Evolutionary conservation across 345 rosid genomes (phyloP), one percentile per base, ranked within the genome.

Genomic region (Eucalyptus curtisii): DNA sequence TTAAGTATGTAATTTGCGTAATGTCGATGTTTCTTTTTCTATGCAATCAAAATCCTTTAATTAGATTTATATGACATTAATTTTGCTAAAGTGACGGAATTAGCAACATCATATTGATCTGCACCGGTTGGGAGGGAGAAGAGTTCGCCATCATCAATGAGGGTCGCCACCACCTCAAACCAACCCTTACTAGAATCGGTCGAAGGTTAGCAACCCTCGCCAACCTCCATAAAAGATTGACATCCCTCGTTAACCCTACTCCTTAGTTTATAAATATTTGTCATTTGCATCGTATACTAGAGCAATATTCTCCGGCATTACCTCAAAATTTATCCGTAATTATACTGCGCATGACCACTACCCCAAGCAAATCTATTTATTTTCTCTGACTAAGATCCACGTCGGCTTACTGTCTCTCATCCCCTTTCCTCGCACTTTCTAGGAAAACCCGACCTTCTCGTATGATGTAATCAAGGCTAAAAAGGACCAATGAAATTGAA

Each of bases 111-210:
- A 24, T 55, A 55, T 55, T 55, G 27, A 9, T 22, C 12, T 22
- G 3, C 61, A 55, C 13, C 0, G 1, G 30, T 22, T 24, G 30
- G 30, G 61, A 55, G 30, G 27, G 61, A 55, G 13, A 55, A 55
- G 61, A 55, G 30, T 55, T 55, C 1, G 5, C 61, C 61, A 55
- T 55, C 27, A 24, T 55, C 30, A 24, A 55, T 24, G 30, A 55
- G 61, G 27, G 61, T 55, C 1, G 12, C 30, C 30, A 55, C 61
- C 13, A 24, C 61, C 30, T 55, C 61, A 55, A 55, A 55, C 30
- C 13, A 94, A 95, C 96, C 81, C 68, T 27, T 61, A 17, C 68
- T 61, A 61, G 33, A 94, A 92, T 44, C 91, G 91, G 55, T 81
- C 87, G 87, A 76, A 37, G 81, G 25, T 25, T 37, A 17, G 44